Percentiles rank a stretch among this genome's conserved stretches.
Evolutionary conservation across 1,139 yeast species (phyloP).

Genomic region (Candida dubliniensis): DNA sequence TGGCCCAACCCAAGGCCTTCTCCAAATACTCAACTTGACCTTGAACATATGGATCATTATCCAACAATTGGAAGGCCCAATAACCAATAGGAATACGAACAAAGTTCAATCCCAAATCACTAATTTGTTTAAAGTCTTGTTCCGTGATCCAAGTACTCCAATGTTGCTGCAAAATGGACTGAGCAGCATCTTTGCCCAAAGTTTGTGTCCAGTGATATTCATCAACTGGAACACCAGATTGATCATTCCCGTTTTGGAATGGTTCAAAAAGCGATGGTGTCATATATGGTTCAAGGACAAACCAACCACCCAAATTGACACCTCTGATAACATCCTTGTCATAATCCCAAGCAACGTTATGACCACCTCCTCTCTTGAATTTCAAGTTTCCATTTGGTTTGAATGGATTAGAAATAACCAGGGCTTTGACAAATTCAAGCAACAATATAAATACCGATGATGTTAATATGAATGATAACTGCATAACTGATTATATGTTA

Average conservation of each 20-base stretch:
- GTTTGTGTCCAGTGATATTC: constrained; percentile 70
- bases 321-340: constrained; percentile 60
- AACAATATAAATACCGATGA: constrained; percentile 3
- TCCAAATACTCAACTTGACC: constrained; percentile 79
- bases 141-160: constrained; percentile 83
- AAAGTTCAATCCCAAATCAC: constrained; percentile 69
- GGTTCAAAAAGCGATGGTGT: constrained; percentile 77
- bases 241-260: constrained; percentile 24
- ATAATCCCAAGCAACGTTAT: constrained; percentile 43
- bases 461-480: constrained; percentile 4
- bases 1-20: constrained; percentile 76
- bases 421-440: constrained; percentile 2
- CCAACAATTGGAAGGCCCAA: constrained; percentile 79
- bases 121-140: constrained; percentile 64
- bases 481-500: constrained; percentile 3
- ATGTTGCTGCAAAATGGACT: constrained; percentile 55
- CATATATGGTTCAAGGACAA: constrained; percentile 80
- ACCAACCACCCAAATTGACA: constrained; percentile 92
- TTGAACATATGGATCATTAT: constrained; percentile 80
- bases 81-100: constrained; percentile 94
- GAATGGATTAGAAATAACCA: constrained; percentile 6
- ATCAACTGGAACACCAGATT: constrained; percentile 67
- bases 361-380: constrained; percentile 10
- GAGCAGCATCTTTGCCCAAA: constrained; percentile 65
- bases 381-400: neutral